A percentile compares a stretch with the other conserved stretches of the same genome.
phyloP scores from a whole-genome alignment of 2,329 filamentous ascomycete species.

The Parastagonospora avenae region DNA sequence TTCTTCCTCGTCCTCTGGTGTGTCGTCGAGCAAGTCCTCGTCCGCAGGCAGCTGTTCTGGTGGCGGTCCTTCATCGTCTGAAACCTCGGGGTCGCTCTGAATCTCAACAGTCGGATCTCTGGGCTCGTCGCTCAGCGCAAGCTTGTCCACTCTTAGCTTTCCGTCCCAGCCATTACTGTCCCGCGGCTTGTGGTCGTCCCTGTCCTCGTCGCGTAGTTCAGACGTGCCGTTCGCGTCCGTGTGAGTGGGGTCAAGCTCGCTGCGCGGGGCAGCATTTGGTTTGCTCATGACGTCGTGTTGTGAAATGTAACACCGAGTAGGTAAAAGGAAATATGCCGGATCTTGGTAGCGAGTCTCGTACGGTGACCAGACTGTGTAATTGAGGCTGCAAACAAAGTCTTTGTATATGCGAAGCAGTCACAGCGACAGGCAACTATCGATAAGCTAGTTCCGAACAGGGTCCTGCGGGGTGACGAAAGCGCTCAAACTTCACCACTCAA shows the following conservation, averaged over 20 bases:
- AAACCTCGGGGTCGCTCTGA: constrained; percentile 83
- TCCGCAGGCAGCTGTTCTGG: constrained; percentile 41
- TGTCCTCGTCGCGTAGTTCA: constrained; percentile 24
- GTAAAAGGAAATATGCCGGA: too few relatives aligned
- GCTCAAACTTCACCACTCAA: background rate
- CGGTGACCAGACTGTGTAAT: background rate
- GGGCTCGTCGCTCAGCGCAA: constrained; percentile 49
- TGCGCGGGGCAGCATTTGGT: constrained; percentile 32
- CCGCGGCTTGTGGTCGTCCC: constrained; percentile 36
- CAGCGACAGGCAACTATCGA: constrained; percentile 13
- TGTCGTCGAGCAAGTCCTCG: constrained; percentile 64
- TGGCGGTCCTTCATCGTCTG: constrained; percentile 63
- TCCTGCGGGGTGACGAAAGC: constrained; percentile 19
- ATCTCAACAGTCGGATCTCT: constrained; percentile 63
- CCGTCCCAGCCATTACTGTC: constrained; percentile 75
- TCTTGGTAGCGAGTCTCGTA: too few relatives aligned
- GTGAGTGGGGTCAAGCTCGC: constrained; percentile 32
- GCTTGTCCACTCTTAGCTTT: constrained; percentile 76
- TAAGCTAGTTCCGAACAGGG: constrained; percentile 19
- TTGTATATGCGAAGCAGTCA: constrained; percentile 15
- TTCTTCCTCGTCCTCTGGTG: constrained; percentile 58
- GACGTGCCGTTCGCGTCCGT: constrained; percentile 17
- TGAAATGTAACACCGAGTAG: background rate
- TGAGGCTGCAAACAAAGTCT: background rate
- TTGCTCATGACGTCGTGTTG: constrained; percentile 27